Base-by-base conservation (phyloP, 495 filamentous ascomycete species). In the Aspergillus nidulans region DNA sequence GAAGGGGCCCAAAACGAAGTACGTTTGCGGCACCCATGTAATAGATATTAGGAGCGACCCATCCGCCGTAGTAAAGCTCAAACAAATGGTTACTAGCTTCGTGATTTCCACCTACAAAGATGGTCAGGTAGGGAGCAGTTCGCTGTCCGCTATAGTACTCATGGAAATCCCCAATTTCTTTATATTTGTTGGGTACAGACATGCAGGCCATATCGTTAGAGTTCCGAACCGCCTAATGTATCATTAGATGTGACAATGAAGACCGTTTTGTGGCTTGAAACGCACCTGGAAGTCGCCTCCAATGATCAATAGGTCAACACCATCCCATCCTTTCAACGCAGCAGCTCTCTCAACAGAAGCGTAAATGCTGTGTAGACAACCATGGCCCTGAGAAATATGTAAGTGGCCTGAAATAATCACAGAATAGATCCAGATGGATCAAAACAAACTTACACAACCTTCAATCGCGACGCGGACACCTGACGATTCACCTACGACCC, bases 41-140 rank as follows among this genome's bases (percentile, higher is more conserved):
- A 75, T 95, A 98, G 48, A 98, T 98, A 49, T 92, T 96, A 16
- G 89, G 91, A 1, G 92, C 92, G 1, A 90, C 94, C 94, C 94
- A 98, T 34, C 94, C 94, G 38, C 94, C 94, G 66, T 97, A 95
- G 73, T 89, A 95, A 3, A 98, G 80, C 64, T 98, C 94, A 73
- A 81, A 91, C 0, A 96, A 67, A 65, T 97, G 79, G 28, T 87
- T 90, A 56, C 87, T 85, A 0, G 94, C 91, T 69, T 98, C 94
- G 58, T 98, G 94, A 65, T 98, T 98, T 7, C 94, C 94, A 34
- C 85, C 92, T 46, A 96, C 81, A 68, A 97, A 97, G 51, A 97
- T 73, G 16, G 95, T 98, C 23, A 94, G 74, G 59, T 89, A 95
- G 0, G 95, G 94, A 0, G 95, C 94, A 39, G 63, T 79, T 15